A percentile compares a stretch with the other conserved stretches of the same genome.
Evolutionary conservation across 495 filamentous ascomycete genomes (phyloP).

Genomic region (Bryoglossum gracile): DNA sequence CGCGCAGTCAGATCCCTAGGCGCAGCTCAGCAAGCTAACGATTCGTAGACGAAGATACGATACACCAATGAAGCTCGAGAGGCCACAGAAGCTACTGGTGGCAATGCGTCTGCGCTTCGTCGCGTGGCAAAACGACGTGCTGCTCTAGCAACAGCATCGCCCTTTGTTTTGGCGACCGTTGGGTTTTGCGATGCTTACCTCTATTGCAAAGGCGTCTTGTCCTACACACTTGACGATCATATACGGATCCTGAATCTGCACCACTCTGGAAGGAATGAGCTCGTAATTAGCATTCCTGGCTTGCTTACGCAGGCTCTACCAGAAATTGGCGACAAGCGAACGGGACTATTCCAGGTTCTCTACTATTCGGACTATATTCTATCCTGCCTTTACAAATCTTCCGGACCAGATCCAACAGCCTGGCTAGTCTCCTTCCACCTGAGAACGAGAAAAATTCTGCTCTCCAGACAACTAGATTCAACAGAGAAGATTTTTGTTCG

Average conservation of each 20-base stretch:
- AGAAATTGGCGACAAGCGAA: slow-evolving; percentile 18
- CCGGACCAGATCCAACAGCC: slow-evolving; percentile 30
- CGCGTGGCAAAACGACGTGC: slow-evolving; percentile 52
- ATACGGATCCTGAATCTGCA: slow-evolving; percentile 62
- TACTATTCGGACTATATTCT: slow-evolving; percentile 56
- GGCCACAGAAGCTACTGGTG: slow-evolving; percentile 37
- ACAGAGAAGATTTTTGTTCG: slow-evolving; percentile 58
- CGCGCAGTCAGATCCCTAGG: no score
- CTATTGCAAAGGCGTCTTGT: slow-evolving; percentile 56
- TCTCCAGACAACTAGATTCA: slow-evolving; percentile 36
- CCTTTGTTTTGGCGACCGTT: slow-evolving; percentile 53
- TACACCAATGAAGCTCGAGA: slow-evolving; percentile 51
- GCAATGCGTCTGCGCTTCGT: slow-evolving; percentile 50
- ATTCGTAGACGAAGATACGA: slow-evolving; percentile 46
- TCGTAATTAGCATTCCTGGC: slow-evolving; percentile 48
- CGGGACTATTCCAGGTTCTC: slow-evolving; percentile 49
- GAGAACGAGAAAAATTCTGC: slow-evolving; percentile 33
- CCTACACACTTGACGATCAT: slow-evolving; percentile 48
- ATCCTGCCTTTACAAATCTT: slow-evolving; percentile 44
- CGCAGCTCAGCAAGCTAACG: no score
- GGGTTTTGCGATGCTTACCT: slow-evolving; percentile 55
- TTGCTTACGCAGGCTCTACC: slow-evolving; percentile 33
- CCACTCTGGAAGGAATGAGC: slow-evolving; percentile 39
- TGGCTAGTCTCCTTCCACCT: slow-evolving; percentile 57
- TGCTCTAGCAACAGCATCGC: slow-evolving; percentile 54